Base-by-base conservation (phyloP, 164 flowering plant genomes). In the Brasenia schreberi region DNA sequence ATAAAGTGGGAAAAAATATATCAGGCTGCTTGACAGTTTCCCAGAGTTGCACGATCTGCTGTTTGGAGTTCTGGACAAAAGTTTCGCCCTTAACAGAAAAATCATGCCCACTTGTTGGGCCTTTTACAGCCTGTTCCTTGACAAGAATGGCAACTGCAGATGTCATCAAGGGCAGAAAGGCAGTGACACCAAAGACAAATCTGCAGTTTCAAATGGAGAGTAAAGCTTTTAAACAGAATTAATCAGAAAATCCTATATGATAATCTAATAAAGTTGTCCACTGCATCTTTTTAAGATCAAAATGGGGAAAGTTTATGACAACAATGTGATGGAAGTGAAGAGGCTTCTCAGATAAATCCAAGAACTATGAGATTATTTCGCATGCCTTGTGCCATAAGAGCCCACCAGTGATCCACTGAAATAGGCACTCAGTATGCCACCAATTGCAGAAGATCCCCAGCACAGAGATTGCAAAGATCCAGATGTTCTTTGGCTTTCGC, bases 401-500 rank as follows among this genome's bases (percentile, higher is more conserved):
- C 82, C 89, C 65, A 94, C 96, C 71, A 94, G 72, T 19, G 97
- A 94, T 64, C 99, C 99, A 83, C 99, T 94, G 67, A 94, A 94
- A 78, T 94, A 94, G 49, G 99, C 83, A 74, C 99, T 94, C 69
- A 91, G 89, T 60, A 94, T 89, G 63, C 95, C 99, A 61, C 99
- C 99, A 78, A 91, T 87, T 67, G 99, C 99, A 10, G 99, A 94
- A n/a, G 96, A 91, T 49, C 99, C 99, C 99, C 99, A 94, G 71
- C 99, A 94, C 67, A 94, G 77, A 23, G 99, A 94, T 74, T 94
- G 99, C 68, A 94, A 95, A 72, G 99, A 94, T 67, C 99, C 99
- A 61, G 97, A 91, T 67, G 86, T 77, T 79, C 95, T 91, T 77
- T 89, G 99, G 59, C 97, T 87, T 70, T 94, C 99, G 63, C 99